Evolutionary conservation across 202 grass and related monocot genomes (phyloP).

Genomic region (Setaria viridis): DNA sequence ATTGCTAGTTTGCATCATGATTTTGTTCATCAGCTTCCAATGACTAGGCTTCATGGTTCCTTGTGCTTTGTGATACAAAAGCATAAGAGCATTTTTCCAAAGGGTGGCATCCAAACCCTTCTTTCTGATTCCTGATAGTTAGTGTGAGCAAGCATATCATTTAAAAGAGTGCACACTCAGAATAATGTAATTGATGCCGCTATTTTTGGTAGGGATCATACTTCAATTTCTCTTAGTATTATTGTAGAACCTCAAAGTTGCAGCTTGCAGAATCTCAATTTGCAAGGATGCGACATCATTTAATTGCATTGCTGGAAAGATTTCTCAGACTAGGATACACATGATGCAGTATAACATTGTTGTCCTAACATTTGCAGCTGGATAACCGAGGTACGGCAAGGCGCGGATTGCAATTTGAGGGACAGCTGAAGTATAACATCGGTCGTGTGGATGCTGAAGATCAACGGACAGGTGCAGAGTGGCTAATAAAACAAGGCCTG

Average conservation of each 20-base stretch:
- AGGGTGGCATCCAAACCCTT: background rate
- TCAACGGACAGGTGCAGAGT: conserved; percentile 60
- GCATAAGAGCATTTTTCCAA: no score
- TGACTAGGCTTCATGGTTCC: no score
- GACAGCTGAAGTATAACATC: conserved; percentile 79
- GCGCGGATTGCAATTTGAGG: conserved; percentile 88
- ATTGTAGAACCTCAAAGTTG: background rate
- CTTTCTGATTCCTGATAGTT: background rate
- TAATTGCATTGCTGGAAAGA: background rate
- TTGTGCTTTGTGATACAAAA: no score
- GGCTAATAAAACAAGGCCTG: conserved; percentile 82
- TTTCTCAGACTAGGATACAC: no score
- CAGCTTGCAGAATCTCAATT: background rate
- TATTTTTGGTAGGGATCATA: background rate
- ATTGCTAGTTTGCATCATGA: no score
- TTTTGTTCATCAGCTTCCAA: no score
- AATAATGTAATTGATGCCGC: background rate
- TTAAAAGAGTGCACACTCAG: background rate
- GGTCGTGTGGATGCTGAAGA: conserved; percentile 71
- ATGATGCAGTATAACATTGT: no score
- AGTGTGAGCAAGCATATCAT: background rate
- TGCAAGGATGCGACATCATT: background rate
- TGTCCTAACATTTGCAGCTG: no score
- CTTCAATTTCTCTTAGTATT: background rate
- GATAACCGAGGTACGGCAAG: conserved; percentile 16